Evolutionary conservation across 2,329 filamentous ascomycete genomes (phyloP), one percentile per base, ranked within the genome.

Genomic region (Ophiocordyceps unilateralis): DNA sequence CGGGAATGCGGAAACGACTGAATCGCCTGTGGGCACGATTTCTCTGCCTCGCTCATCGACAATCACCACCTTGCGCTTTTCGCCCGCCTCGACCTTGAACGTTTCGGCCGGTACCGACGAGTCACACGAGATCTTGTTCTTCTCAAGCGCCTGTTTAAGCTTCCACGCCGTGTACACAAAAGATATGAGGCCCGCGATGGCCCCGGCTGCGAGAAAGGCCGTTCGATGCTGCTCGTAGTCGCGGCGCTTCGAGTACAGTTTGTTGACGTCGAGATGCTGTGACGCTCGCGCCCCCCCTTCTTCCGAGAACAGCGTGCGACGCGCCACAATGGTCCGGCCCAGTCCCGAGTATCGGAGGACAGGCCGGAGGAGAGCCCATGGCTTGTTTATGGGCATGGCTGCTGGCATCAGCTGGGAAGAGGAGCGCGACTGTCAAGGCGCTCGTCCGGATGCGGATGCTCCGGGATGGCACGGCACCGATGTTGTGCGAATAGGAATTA

Each of bases 1-100:
- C 2, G 88, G 88, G 57, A 94, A 93, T 43, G 74, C 70, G 1
- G 84, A 81, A 4, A 94, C 75, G n/a, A 78, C 80, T 50, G 70
- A 78, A 50, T 88, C 87, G 14, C 86, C 86, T 0, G 87, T 93
- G 15, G 81, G 73, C 0, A 93, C 79, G 38, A 91, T 67, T 55
- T 91, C 83, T 39, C 72, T 69, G 37, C 81, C 80, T 14, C 82
- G 69, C n/a, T 74, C 71, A 47, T 81, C 77, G 46, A 78, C 78
- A 1, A 81, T 59, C 14, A 82, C 70, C 1, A 75, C 63, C 56
- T 74, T 76, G 52, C 72, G 67, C 56, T 65, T 66, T 46, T 64
- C 64, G 30, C 69, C 68, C 17, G 62, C 64, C 47, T 71, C 64
- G 12, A 61, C 66, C 47, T 61, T 66, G 53, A 74, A 70, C 1